Conservation (phyloP, 208 protist genomes). For the Blastocrithidia nonstop region DNA sequence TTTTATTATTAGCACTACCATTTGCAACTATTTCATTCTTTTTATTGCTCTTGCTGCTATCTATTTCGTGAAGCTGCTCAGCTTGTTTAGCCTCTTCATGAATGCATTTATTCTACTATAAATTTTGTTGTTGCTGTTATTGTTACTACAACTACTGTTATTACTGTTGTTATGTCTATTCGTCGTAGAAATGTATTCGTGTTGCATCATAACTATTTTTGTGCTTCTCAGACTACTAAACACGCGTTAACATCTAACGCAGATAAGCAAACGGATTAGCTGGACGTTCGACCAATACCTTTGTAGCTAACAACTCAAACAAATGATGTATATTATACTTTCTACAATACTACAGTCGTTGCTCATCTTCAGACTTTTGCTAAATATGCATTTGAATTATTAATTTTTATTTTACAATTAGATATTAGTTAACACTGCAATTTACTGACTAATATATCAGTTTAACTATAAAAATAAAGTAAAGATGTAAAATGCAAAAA, state of each 20-base stretch:
- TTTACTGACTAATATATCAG: too few species aligned
- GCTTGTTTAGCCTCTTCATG: too few species aligned
- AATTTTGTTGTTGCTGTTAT: background rate
- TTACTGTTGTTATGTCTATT: background rate
- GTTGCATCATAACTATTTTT: constrained; percentile 73
- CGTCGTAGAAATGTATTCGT: constrained; percentile 7
- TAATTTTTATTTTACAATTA: too few species aligned
- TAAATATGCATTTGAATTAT: background rate
- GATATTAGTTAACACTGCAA: too few species aligned
- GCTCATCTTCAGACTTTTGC: constrained; percentile 23
- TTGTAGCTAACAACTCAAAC: constrained; percentile 81
- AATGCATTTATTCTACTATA: too few species aligned
- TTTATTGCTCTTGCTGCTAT: too few species aligned
- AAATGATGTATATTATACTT: constrained; percentile 84
- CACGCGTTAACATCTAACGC: constrained; percentile 37
- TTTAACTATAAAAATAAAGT: too few species aligned
- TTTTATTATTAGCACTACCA: too few species aligned
- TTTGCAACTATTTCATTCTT: too few species aligned
- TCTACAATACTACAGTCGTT: constrained; percentile 71
- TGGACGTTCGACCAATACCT: constrained; percentile 70
- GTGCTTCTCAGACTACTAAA: constrained; percentile 66
- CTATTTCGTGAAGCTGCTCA: too few species aligned
- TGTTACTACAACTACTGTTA: background rate
- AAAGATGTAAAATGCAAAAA: too few species aligned
- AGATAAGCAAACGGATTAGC: constrained; percentile 81